Evolutionary conservation across 129 eudicot species (phyloP), one percentile per base, ranked within the genome.

Genomic region (Gnaphalium uliginosum): DNA sequence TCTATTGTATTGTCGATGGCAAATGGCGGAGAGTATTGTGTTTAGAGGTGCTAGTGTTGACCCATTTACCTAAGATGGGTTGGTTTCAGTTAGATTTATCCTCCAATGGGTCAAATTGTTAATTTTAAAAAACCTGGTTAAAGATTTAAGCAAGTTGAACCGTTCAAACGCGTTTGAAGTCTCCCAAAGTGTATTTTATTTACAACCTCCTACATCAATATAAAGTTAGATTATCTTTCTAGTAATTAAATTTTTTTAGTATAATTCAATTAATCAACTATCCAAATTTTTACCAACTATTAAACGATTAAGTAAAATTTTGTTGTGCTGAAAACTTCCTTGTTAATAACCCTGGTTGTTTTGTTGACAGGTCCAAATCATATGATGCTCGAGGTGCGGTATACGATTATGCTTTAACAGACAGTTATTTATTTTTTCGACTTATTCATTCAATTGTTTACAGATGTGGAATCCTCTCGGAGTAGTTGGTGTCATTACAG

Each of bases 391-490:
- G 98, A 94, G 98, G 97, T 94, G 74, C 14, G 54, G 75, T 39
- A 33, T 18, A 66, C 18, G 13, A 60, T 77, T 69, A 57, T 53
- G 60, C 65, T 78, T 71, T 77, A 43, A 72, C 13, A 39, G 18
- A 33, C 39, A 22, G 21, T 65, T 57, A 76, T 41, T 8, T 35
- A 30, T 22, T 2, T 46, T 25, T 61, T 61, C 18, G 18, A 25
- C 69, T 64, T 29, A 23, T 73, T n/a, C 4, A 64, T 80, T 64
- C 24, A 14, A 73, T 11, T 59, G 41, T 65, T 35, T 80, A 17
- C 75, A 94, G 98, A 87, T 87, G 96, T 94, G 98, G 98, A 94
- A 94, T 89, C 98, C 98, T 61, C 96, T 94, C 65, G 97, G 97
- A 74, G 68, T 94, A 60, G 97, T 94, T 33, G 98, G 98, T 74